Conservation (phyloP, 225 moss, liverwort and hornwort genomes). For the Polytrichum commune region DNA sequence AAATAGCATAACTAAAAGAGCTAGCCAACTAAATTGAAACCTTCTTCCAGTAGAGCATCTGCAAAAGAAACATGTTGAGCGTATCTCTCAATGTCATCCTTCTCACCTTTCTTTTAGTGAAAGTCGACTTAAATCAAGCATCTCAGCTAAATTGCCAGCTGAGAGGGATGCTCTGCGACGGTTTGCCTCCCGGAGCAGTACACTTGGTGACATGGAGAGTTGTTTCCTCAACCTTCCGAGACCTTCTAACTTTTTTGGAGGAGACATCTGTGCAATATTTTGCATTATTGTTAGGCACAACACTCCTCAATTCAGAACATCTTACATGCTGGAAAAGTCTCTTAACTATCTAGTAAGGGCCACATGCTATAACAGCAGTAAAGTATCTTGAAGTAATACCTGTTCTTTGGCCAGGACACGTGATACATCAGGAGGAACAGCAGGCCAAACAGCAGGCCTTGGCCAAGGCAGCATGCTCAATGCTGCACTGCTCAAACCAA, state of each 20-base stretch:
- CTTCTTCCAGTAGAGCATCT: no score
- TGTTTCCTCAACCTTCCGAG: conserved; percentile 30
- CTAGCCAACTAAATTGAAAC: no score
- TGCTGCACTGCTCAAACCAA: conserved; percentile 52
- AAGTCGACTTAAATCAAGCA: conserved; percentile 37
- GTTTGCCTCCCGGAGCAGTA: conserved; percentile 63
- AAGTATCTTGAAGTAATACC: conserved; percentile 6
- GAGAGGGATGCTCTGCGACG: conserved; percentile 65
- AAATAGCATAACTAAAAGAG: no score
- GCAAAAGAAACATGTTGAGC: no score
- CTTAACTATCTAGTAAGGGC: no score
- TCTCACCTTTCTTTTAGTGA: conserved; percentile 44
- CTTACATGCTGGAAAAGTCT: conserved; percentile 11
- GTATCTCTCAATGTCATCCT: neutral
- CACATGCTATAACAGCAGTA: no score
- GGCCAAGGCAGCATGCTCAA: conserved; percentile 75
- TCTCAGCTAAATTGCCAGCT: conserved; percentile 43
- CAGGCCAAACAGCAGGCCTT: conserved; percentile 63
- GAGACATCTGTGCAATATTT: conserved; percentile 26
- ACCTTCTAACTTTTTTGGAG: conserved; percentile 30
- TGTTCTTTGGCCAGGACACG: conserved; percentile 46
- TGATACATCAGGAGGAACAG: conserved; percentile 51
- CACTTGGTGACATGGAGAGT: conserved; percentile 58
- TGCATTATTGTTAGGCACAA: conserved; percentile 1
- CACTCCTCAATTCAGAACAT: conserved; percentile 30